Evolutionary conservation across 2,329 filamentous ascomycete genomes (phyloP).

Genomic region (Exophiala bonariae): DNA sequence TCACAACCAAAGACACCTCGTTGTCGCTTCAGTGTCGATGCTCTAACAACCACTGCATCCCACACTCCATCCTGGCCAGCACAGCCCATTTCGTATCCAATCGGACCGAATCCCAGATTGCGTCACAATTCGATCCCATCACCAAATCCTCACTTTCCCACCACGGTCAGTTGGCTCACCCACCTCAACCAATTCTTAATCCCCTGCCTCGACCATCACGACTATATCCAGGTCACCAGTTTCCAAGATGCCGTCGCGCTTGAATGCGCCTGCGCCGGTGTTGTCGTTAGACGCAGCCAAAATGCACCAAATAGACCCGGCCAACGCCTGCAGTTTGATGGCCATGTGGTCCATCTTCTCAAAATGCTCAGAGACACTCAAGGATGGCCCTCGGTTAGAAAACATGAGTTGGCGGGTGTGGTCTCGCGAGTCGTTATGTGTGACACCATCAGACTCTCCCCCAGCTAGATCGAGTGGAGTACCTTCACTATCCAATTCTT

Average conservation of each 20-base stretch:
- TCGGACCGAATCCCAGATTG: constrained; percentile 21
- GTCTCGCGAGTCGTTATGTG: constrained; percentile 88
- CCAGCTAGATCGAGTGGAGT: constrained; percentile 50
- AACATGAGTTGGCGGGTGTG: constrained; percentile 95
- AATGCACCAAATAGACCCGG: constrained; percentile 92
- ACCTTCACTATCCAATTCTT: constrained; percentile 73
- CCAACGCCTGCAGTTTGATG: constrained; percentile 88
- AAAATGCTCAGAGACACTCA: constrained; percentile 88
- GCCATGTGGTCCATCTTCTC: constrained; percentile 98
- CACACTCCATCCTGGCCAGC: neutral
- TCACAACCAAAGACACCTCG: constrained; percentile 4
- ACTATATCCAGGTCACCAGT: neutral
- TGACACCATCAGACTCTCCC: constrained; percentile 47
- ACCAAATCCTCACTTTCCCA: constrained; percentile 13
- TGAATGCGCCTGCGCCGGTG: constrained; percentile 81
- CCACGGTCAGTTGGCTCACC: constrained; percentile 4
- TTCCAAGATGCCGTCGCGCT: constrained; percentile 72
- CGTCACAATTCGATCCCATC: constrained; percentile 22
- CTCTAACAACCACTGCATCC: neutral
- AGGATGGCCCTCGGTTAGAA: constrained; percentile 87
- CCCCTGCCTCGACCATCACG: neutral
- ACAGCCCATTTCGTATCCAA: constrained; percentile 12
- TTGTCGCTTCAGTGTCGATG: constrained; percentile 3
- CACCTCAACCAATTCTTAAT: constrained; percentile 3
- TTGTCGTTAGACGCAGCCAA: constrained; percentile 88